Evolutionary conservation across 768 basidiomycete genomes (phyloP).

Genomic region (Leccinum variicolor): DNA sequence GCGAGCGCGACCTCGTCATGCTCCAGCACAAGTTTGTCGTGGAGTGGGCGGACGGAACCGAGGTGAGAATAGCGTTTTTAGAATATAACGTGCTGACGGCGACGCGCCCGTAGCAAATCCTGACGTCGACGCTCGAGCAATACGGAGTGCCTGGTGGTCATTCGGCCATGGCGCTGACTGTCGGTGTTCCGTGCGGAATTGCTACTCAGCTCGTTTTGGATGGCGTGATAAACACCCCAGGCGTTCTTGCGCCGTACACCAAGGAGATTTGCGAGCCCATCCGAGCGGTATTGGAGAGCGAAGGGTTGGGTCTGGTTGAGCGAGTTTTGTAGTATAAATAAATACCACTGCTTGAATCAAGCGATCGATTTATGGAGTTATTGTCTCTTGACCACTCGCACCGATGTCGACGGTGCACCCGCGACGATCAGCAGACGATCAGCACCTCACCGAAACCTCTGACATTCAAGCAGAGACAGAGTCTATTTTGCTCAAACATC

Average conservation of each 20-base stretch:
- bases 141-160: constrained; percentile 79
- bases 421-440: constrained; percentile 49
- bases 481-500: constrained; percentile 52
- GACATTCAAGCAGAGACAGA: constrained; percentile 63
- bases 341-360: not conserved
- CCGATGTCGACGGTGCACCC: constrained; percentile 19
- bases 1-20: constrained; percentile 95
- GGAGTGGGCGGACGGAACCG: constrained; percentile 78
- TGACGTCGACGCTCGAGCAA: constrained; percentile 88
- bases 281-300: constrained; percentile 60
- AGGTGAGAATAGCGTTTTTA: constrained; percentile 38
- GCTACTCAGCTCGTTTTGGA: constrained; percentile 91
- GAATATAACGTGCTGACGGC: constrained; percentile 2
- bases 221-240: constrained; percentile 72
- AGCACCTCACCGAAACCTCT: constrained; percentile 62
- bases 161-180: constrained; percentile 89
- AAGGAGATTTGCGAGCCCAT: constrained; percentile 81
- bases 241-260: constrained; percentile 84
- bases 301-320: constrained; percentile 75
- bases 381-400: not conserved
- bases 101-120: constrained; percentile 52
- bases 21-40: constrained; percentile 98
- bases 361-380: not conserved
- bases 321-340: constrained; percentile 39
- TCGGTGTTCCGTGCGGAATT: constrained; percentile 93